Conservation (phyloP, 164 flowering plant genomes). For the Magnolia officinalis region DNA sequence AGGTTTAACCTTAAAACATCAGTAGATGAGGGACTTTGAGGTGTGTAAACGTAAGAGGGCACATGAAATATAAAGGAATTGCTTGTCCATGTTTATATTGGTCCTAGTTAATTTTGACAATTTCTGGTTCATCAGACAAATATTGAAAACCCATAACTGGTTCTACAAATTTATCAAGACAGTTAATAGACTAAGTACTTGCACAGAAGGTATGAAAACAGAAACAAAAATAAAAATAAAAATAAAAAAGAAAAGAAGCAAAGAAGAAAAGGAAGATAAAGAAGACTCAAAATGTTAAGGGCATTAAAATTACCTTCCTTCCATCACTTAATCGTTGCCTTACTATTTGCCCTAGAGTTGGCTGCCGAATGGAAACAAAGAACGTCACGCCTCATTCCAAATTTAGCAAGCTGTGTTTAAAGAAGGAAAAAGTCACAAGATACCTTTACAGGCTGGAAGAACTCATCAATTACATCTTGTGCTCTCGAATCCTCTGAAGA, state of each 20-base stretch:
- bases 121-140: background rate
- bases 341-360: constrained; percentile 76
- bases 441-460: constrained; percentile 81
- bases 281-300: background rate
- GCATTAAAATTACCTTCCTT: constrained; percentile 52
- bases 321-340: constrained; percentile 86
- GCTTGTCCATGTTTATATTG: background rate
- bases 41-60: background rate
- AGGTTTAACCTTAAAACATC: background rate
- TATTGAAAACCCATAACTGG: background rate
- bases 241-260: background rate
- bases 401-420: constrained; percentile 4
- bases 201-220: background rate
- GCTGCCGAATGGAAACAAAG: constrained; percentile 45
- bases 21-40: background rate
- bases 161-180: background rate
- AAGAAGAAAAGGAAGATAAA: too few relatives aligned
- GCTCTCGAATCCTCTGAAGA: constrained; percentile 54
- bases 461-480: constrained; percentile 69
- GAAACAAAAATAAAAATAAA: background rate
- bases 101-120: background rate
- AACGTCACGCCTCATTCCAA: constrained; percentile 4
- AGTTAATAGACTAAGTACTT: background rate
- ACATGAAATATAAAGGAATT: background rate
- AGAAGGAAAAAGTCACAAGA: background rate